These are phyloP conservation scores for Dendryphion nanum DNA, from an alignment of 2,329 filamentous ascomycete genomes.

Conservation along the genomic window DNA sequence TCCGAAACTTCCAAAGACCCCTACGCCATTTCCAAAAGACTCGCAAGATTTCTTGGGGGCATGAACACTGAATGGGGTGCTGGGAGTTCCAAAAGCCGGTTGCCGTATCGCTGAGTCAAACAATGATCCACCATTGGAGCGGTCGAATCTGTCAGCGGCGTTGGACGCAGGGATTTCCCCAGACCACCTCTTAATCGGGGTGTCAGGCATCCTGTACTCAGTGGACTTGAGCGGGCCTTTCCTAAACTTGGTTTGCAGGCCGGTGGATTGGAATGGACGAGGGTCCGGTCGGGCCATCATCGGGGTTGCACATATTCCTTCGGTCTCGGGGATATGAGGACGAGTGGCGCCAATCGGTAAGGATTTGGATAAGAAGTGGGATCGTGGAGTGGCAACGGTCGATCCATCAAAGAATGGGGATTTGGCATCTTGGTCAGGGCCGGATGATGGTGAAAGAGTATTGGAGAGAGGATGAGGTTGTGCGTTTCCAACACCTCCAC, in stretches of 20 bases:
- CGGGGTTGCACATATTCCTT: conserved; percentile 68
- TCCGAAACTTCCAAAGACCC: conserved; percentile 61
- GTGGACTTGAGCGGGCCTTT: conserved; percentile 52
- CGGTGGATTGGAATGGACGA: conserved; percentile 89
- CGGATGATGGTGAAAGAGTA: conserved; percentile 78
- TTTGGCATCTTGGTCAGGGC: conserved; percentile 57
- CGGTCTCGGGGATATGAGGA: conserved; percentile 46
- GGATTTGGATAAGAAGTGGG: conserved; percentile 65
- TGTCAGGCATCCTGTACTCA: conserved; percentile 80
- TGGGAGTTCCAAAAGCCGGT: conserved; percentile 75
- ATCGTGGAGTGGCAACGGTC: conserved; percentile 51
- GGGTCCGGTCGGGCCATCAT: conserved; percentile 71
- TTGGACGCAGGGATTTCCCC: conserved; percentile 63
- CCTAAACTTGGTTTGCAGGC: conserved; percentile 88
- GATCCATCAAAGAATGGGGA: conserved; percentile 76
- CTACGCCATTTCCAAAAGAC: conserved; percentile 64
- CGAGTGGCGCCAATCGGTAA: conserved; percentile 66
- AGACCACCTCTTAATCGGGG: conserved; percentile 96
- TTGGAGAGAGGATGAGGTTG: conserved; percentile 78
- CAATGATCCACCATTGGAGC: conserved; percentile 51
- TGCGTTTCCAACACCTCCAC: conserved; percentile 18
- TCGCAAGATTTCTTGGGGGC: conserved; percentile 62
- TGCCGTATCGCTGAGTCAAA: conserved; percentile 62
- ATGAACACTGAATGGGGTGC: conserved; percentile 73
- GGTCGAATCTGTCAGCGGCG: conserved; percentile 20